Base-by-base conservation (phyloP, 306 rosid species). In the Parietaria judaica region DNA sequence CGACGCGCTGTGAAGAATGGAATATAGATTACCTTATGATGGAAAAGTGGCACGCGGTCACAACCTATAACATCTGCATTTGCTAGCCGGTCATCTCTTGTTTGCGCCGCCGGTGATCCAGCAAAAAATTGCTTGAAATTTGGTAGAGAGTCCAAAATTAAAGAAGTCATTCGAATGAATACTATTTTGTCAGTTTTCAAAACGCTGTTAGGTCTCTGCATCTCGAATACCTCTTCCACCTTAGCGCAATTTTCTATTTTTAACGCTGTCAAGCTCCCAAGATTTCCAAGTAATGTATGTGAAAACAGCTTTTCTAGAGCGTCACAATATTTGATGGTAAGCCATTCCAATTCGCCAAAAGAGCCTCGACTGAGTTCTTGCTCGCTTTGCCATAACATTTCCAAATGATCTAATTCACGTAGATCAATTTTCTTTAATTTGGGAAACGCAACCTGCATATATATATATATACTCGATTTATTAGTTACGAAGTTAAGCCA, bases 361-460 rank as follows among this genome's bases (percentile, higher is more conserved):
- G 77, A 72, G 31, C 60, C 46, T 0, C 4, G 14, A 16, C 36
- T 41, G 1, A 57, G 12, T 50, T 66, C 31, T 12, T 14, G 55
- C n/a, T 16, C 45, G 6, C 45, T 2, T 0, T 17, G 53, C 72
- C 70, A 78, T 46, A 78, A 68, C 14, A 39, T 16, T 6, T 15
- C 43, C 16, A 73, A 54, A 9, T 4, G 39, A 4, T 38, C 55
- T 52, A 65, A 17, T 36, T 34, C 6, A n/a, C 8, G 15, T 14
- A 78, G 4, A 5, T 8, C 8, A 45, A 73, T 12, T 31, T 7
- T 36, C 70, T 66, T 51, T 60, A 73, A 62, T 36, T 59, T 65
- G 0, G 73, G 65, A 43, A 73, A 73, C 3, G 66, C 5, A 1
- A 14, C 62, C 39, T 65, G 56, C 6, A 36, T 13, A 8, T 36